These are phyloP conservation scores for Aquilaria yunnanensis DNA, from an alignment of 345 rosid genomes.

Conservation along the genomic window DNA sequence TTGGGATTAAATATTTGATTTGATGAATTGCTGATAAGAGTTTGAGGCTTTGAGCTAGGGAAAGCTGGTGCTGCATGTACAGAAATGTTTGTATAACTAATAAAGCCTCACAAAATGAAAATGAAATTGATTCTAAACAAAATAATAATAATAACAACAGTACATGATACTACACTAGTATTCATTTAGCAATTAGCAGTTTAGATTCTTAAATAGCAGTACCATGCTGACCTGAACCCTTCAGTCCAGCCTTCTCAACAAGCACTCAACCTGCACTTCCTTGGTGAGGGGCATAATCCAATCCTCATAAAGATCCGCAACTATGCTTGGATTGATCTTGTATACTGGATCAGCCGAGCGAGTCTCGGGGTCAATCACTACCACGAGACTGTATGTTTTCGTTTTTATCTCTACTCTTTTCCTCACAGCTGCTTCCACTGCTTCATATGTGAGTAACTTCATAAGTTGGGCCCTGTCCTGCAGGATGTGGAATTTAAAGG, in stretches of 20 bases:
- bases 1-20: no score
- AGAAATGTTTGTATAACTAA: no score
- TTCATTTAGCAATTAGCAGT: no score
- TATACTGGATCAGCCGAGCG: constrained; percentile 26
- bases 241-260: constrained; percentile 37
- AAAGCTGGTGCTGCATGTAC: no score
- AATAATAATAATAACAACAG: no score
- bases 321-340: constrained; percentile 50
- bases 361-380: constrained; percentile 5
- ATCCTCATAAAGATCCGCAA: constrained; percentile 45
- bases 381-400: constrained; percentile 40
- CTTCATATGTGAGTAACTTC: constrained; percentile 39
- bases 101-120: no score
- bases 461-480: constrained; percentile 48
- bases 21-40: no score
- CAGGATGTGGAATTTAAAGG: constrained; percentile 2
- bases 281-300: constrained; percentile 74
- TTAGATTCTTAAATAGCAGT: no score
- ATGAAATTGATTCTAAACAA: no score
- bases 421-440: constrained; percentile 47
- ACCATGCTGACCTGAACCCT: no score
- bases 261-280: constrained; percentile 59
- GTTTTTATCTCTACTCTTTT: constrained; percentile 58
- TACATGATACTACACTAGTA: no score
- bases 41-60: no score